These are phyloP conservation scores for Candida oleophila DNA, from an alignment of 805 yeast genomes.

Conservation along the genomic window DNA sequence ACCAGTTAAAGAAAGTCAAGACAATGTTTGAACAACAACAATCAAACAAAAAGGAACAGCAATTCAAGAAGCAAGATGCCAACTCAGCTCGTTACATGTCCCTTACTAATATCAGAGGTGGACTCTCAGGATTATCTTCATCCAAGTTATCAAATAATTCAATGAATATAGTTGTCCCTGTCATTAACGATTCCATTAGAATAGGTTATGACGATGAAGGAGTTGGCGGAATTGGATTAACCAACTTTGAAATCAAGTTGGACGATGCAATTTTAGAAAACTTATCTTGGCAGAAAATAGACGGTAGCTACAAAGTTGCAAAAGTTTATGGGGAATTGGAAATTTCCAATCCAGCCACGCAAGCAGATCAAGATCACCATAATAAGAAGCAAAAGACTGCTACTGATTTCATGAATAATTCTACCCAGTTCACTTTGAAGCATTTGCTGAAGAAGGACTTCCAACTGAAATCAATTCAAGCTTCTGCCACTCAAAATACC, in stretches of 20 bases:
- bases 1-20: constrained; percentile 28
- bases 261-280: constrained; percentile 61
- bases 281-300: constrained; percentile 80
- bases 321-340: constrained; percentile 72
- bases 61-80: constrained; percentile 16
- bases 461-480: constrained; percentile 6
- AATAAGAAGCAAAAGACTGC: constrained; percentile 17
- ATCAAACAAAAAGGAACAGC: constrained; percentile 21
- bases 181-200: constrained; percentile 40
- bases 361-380: constrained; percentile 4
- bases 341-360: constrained; percentile 20
- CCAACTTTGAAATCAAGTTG: constrained; percentile 58
- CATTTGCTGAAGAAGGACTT: constrained; percentile 17
- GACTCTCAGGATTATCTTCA: constrained; percentile 14
- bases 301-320: constrained; percentile 79
- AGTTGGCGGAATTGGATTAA: constrained; percentile 25
- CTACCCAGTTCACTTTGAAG: constrained; percentile 31
- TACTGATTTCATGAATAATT: constrained; percentile 27
- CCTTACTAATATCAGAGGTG: constrained; percentile 29
- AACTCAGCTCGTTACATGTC: constrained; percentile 29
- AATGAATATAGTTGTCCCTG: constrained; percentile 30
- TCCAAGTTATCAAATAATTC: constrained; percentile 12
- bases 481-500: not conserved
- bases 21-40: constrained; percentile 31
- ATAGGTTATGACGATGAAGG: constrained; percentile 50